Evolutionary conservation across 1,284 basidiomycete species (phyloP), one percentile per base, ranked within the genome.

Genomic region (Baeospora myosura): DNA sequence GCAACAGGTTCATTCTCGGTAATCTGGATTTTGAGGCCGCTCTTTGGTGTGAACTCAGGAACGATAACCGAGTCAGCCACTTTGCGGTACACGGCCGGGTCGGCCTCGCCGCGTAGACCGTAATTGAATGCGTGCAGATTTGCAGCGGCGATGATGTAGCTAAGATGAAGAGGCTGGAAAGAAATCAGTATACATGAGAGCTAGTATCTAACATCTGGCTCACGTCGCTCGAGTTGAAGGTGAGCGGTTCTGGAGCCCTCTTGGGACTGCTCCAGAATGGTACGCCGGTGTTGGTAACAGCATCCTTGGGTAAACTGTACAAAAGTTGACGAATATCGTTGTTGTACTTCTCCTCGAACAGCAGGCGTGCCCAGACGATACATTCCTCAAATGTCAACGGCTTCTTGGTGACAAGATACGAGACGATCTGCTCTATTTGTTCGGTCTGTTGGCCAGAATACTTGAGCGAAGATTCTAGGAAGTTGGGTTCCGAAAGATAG

Each of bases 51-150:
- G 62, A 98, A 99, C 57, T 90, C 84, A n/a, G 95, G 93, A 25
- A 98, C 82, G 38, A 83, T 72, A 46, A 96, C 82, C n/a, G 78
- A 74, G 52, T 90, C 83, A 4, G 90, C 81, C 25, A 93, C 74
- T 63, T 88, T 92, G 61, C 79, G 82, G 76, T 96, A 96, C 36
- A 86, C 51, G 1, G 71, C 71, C 12, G 78, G 74, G 60, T 98
- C 89, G 1, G 74, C 81, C 58, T 89, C 88, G 38, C 96, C 97
- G 54, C 89, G 87, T 39, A 99, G 74, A 16, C 96, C 96, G 59
- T 98, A 99, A 72, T 98, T 99, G 72, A 81, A 97, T 5, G 96
- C 96, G 60, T 95, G 96, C 34, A 99, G 72, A 65, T 99, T 98
- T 45, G 96, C 94, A 17, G 87, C 94, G 8, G 95, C 78, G 43